These are phyloP conservation scores for Entelexis paramagnoliae DNA, from an alignment of 1,139 yeast species.

Conservation along the genomic window DNA sequence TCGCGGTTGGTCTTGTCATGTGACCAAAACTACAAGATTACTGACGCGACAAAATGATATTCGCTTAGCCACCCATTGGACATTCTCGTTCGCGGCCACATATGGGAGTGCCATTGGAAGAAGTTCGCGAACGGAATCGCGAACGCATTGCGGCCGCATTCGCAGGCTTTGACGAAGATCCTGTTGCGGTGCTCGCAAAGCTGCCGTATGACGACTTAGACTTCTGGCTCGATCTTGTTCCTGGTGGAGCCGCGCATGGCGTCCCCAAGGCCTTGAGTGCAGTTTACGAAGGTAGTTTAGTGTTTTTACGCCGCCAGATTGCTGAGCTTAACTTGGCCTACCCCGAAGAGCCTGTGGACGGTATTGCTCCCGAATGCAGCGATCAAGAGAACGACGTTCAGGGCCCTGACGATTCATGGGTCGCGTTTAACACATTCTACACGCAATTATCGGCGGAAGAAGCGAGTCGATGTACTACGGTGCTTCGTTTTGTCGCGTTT, in stretches of 20 bases:
- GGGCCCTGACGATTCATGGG: background rate
- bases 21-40: no score
- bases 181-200: background rate
- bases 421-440: background rate
- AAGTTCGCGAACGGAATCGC: background rate
- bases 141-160: background rate
- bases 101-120: conserved; percentile 5
- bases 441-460: background rate
- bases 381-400: background rate
- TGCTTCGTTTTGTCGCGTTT: background rate
- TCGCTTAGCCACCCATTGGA: no score
- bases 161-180: background rate
- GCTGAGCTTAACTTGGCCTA: background rate
- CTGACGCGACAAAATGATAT: no score
- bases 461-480: background rate
- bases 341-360: background rate
- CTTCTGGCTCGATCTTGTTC: background rate
- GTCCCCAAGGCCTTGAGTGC: background rate
- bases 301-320: background rate
- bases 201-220: background rate
- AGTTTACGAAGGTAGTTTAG: background rate
- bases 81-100: no score
- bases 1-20: no score
- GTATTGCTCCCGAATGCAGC: background rate
- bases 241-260: background rate